These are phyloP conservation scores for Platismatia glauca DNA, from an alignment of 495 filamentous ascomycete genomes.

Conservation along the genomic window DNA sequence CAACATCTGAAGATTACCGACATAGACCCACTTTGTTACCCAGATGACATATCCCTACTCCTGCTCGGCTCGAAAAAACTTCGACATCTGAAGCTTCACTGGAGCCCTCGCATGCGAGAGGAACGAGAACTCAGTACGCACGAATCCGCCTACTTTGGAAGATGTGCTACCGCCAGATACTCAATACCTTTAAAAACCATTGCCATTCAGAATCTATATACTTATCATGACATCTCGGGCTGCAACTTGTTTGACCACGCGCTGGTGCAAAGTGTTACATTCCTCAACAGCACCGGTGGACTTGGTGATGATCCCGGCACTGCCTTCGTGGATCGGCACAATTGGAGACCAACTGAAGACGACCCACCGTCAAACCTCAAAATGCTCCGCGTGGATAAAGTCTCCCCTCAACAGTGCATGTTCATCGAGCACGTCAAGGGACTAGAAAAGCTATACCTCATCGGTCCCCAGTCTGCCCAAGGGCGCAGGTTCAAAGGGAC, in stretches of 20 bases:
- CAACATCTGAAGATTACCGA: constrained; percentile 44
- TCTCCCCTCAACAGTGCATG: constrained; percentile 35
- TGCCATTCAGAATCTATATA: constrained; percentile 50
- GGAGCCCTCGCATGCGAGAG: constrained; percentile 54
- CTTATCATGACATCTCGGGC: constrained; percentile 40
- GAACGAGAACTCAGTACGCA: constrained; percentile 48
- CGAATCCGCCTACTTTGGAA: constrained; percentile 49
- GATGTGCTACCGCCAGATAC: constrained; percentile 38
- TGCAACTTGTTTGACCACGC: constrained; percentile 34
- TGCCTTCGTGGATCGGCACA: constrained; percentile 45
- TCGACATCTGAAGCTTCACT: constrained; percentile 47
- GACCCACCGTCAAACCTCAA: constrained; percentile 28
- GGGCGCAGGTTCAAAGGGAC: constrained; percentile 15
- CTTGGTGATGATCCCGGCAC: constrained; percentile 33
- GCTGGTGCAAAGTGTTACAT: constrained; percentile 41
- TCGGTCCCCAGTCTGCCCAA: constrained; percentile 31
- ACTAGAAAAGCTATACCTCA: constrained; percentile 40
- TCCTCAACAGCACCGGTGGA: constrained; percentile 40
- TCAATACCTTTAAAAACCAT: constrained; percentile 40
- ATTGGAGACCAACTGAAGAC: constrained; percentile 35
- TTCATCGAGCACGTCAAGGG: constrained; percentile 33
- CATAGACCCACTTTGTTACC: constrained; percentile 57
- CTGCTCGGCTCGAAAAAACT: constrained; percentile 45
- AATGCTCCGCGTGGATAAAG: constrained; percentile 34
- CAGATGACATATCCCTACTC: constrained; percentile 53